These are phyloP conservation scores for Boletus edulis DNA, from an alignment of 768 basidiomycete genomes.

Conservation along the genomic window DNA sequence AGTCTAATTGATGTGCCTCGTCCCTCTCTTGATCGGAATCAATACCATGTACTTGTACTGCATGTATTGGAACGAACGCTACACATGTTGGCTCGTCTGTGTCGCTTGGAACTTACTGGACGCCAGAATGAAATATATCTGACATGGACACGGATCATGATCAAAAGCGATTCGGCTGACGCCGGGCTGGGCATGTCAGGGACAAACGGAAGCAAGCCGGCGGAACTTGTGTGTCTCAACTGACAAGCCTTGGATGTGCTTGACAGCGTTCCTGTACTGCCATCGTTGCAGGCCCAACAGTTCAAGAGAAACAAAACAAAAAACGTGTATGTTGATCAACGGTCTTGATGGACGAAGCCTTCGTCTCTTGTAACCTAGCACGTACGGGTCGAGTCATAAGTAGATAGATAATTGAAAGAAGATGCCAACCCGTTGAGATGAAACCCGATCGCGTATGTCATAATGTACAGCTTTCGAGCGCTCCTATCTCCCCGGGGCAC, in stretches of 20 bases:
- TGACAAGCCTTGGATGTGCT: not conserved
- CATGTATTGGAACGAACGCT: not conserved
- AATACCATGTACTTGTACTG: not conserved
- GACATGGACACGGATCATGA: conserved; percentile 11
- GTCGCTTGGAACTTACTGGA: not conserved
- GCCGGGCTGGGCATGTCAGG: not conserved
- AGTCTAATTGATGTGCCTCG: conserved; percentile 20
- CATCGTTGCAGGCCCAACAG: too few relatives aligned
- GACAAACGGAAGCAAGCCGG: not conserved
- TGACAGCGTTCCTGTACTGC: too few relatives aligned
- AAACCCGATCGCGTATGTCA: conserved; percentile 3
- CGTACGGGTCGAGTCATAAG: too few relatives aligned
- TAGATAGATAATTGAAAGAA: too few relatives aligned
- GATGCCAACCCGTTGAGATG: not conserved
- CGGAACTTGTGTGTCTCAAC: not conserved
- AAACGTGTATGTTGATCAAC: not conserved
- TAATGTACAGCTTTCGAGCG: not conserved
- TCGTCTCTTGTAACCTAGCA: too few relatives aligned
- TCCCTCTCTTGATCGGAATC: conserved; percentile 8
- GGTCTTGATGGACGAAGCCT: not conserved
- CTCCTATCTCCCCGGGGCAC: not conserved
- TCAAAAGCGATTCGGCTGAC: not conserved
- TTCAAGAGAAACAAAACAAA: not conserved
- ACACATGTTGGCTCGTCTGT: not conserved
- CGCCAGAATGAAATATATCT: too few relatives aligned